phyloP scores from a whole-genome alignment of 306 rosid species.

The Crotalaria pallida region DNA sequence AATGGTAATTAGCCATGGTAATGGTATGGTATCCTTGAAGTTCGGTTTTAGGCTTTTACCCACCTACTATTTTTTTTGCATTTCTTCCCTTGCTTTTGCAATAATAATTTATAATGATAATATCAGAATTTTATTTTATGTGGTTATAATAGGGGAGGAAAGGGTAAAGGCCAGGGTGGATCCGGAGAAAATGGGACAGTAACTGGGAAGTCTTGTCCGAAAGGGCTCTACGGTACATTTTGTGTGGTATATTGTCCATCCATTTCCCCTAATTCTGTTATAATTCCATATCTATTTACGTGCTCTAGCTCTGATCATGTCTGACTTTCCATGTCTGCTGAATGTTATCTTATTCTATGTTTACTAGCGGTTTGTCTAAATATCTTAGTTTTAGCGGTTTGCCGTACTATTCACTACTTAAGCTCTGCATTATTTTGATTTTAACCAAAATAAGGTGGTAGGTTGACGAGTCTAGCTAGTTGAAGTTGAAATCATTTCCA shows the following conservation, averaged over 20 bases:
- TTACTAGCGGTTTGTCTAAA: neutral
- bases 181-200: conserved; percentile 77
- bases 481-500: neutral
- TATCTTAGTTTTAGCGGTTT: neutral
- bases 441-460: neutral
- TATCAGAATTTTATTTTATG: neutral
- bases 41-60: neutral
- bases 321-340: neutral
- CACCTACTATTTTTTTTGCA: neutral
- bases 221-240: conserved; percentile 83
- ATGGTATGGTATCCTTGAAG: too few species aligned
- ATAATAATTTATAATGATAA: neutral
- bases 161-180: conserved; percentile 53
- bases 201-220: conserved; percentile 84
- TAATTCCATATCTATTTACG: neutral
- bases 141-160: conserved; percentile 72
- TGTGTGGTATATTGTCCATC: conserved; percentile 54
- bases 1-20: too few species aligned
- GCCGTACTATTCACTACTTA: too few species aligned
- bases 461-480: neutral
- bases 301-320: neutral
- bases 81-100: conserved; percentile 5
- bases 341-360: neutral
- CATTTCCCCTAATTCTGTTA: neutral
- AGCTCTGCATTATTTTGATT: neutral